A percentile compares a stretch with the other conserved stretches of the same genome.
These are phyloP conservation scores for Melampsora occidentalis DNA, from an alignment of 1,284 basidiomycete genomes.

Conservation along the genomic window DNA sequence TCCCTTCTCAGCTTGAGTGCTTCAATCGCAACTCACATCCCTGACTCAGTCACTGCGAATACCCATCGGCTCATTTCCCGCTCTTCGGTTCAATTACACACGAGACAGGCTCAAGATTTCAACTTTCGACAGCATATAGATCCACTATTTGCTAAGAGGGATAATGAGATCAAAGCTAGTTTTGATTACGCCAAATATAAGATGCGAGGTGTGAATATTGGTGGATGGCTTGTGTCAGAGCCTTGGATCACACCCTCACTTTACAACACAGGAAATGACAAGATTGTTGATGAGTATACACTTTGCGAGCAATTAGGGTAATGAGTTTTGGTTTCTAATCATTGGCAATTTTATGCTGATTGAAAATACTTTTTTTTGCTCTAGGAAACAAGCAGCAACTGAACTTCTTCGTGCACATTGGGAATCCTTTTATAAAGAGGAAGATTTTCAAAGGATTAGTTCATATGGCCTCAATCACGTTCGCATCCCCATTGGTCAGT, in stretches of 20 bases:
- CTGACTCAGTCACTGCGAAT: no score
- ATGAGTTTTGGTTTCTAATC: neutral
- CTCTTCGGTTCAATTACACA: no score
- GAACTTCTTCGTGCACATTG: conserved; percentile 64
- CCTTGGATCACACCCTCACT: conserved; percentile 81
- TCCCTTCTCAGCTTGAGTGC: no score
- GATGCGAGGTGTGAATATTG: conserved; percentile 55
- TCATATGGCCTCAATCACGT: conserved; percentile 79
- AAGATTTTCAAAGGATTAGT: conserved; percentile 69
- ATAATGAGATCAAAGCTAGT: no score
- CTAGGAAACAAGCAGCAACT: conserved; percentile 44
- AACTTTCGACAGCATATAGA: no score
- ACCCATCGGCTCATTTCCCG: no score
- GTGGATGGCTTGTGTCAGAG: conserved; percentile 55
- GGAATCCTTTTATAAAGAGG: conserved; percentile 75
- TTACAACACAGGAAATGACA: conserved; percentile 62
- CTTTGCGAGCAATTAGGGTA: conserved; percentile 62
- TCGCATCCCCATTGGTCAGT: conserved; percentile 77
- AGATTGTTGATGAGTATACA: conserved; percentile 69
- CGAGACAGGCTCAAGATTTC: no score
- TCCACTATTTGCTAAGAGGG: no score
- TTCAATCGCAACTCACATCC: no score
- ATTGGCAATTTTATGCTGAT: neutral
- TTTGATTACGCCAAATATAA: conserved; percentile 51
- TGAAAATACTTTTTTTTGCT: neutral